Conservation (phyloP, 2,329 filamentous ascomycete genomes). For the Gliomastix tumulicola region DNA sequence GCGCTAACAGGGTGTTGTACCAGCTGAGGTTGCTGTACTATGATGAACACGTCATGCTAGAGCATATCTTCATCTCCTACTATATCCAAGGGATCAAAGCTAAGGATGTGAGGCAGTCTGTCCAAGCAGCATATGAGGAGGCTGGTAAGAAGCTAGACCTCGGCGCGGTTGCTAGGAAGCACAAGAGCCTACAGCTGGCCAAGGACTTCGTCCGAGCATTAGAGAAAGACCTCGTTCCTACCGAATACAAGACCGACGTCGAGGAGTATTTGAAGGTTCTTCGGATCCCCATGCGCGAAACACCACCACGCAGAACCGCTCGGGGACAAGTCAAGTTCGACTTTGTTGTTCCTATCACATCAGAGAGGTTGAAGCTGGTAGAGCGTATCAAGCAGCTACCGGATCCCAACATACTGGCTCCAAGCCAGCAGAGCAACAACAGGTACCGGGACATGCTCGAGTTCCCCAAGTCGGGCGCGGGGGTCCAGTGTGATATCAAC, state of each 20-base stretch:
- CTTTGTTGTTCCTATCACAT: conserved; percentile 26
- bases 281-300: conserved; percentile 23
- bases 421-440: conserved; percentile 42
- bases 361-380: conserved; percentile 17
- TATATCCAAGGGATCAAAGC: conserved; percentile 48
- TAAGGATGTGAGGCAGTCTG: conserved; percentile 32
- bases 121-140: conserved; percentile 17
- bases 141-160: conserved; percentile 1
- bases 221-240: conserved; percentile 36
- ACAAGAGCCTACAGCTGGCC: conserved; percentile 50
- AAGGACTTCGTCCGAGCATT: conserved; percentile 48
- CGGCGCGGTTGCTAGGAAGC: conserved; percentile 34
- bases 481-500: conserved; percentile 90
- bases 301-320: not conserved
- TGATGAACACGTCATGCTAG: not conserved
- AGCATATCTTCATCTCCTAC: conserved; percentile 21
- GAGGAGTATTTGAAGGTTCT: conserved; percentile 44
- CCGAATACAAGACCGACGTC: conserved; percentile 25
- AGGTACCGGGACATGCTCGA: conserved; percentile 58
- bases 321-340: conserved; percentile 8
- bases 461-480: conserved; percentile 68
- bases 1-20: conserved; percentile 22
- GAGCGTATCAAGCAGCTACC: conserved; percentile 35
- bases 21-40: too few species aligned
- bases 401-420: conserved; percentile 41